Evolutionary conservation across 2,329 filamentous ascomycete species (phyloP).

Genomic region (Penicillium thymicola): DNA sequence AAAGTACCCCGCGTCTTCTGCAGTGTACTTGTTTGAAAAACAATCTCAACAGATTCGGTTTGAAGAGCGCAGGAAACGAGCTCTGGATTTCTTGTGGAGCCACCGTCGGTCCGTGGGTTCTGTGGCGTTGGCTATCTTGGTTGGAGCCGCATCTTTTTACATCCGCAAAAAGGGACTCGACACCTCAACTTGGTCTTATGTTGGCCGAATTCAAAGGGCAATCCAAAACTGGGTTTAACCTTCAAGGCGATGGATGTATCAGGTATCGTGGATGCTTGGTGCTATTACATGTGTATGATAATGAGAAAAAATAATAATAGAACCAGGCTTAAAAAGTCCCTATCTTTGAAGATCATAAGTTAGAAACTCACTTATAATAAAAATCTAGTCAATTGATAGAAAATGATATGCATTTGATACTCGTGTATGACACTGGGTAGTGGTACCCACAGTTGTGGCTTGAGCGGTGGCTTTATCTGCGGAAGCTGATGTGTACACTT

Average conservation of each 20-base stretch:
- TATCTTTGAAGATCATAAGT: neutral
- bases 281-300: slow-evolving; percentile 7
- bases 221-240: slow-evolving; percentile 19
- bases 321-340: neutral
- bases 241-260: neutral
- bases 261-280: neutral
- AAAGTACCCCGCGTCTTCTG: slow-evolving; percentile 62
- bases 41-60: slow-evolving; percentile 71
- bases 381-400: too few species aligned
- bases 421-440: neutral
- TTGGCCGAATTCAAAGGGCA: slow-evolving; percentile 26
- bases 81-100: slow-evolving; percentile 54
- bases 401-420: neutral
- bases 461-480: slow-evolving; percentile 28
- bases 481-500: slow-evolving; percentile 38
- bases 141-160: slow-evolving; percentile 67
- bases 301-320: neutral
- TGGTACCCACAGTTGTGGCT: slow-evolving; percentile 23
- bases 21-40: slow-evolving; percentile 62
- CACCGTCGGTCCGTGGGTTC: slow-evolving; percentile 64
- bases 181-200: slow-evolving; percentile 32
- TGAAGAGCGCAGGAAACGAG: slow-evolving; percentile 56
- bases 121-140: slow-evolving; percentile 61
- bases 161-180: slow-evolving; percentile 51
- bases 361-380: neutral